Evolutionary conservation across 495 filamentous ascomycete species (phyloP).

Genomic region (Penicillium goetzii): DNA sequence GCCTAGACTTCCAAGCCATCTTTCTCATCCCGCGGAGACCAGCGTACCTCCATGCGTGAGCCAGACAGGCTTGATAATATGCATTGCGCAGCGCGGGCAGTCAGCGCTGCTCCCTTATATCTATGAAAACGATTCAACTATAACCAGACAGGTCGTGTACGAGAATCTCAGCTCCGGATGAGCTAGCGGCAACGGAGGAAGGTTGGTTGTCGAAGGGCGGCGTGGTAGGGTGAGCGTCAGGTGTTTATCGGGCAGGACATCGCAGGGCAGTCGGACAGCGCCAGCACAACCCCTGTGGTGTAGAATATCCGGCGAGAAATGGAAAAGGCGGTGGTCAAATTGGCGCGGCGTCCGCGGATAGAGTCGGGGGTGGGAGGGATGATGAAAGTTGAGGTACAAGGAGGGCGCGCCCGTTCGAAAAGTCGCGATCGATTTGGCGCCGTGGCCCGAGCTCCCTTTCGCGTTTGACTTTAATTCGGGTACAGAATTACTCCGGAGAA

Average conservation of each 20-base stretch:
- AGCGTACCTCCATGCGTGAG: constrained; percentile 80
- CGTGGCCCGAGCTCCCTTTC: constrained; percentile 47
- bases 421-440: constrained; percentile 48
- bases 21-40: neutral
- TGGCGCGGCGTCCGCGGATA: constrained; percentile 6
- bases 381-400: constrained; percentile 21
- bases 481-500: neutral
- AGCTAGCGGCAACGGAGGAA: neutral
- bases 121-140: neutral
- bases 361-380: constrained; percentile 12
- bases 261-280: constrained; percentile 26
- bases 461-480: constrained; percentile 20
- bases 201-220: constrained; percentile 4
- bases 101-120: constrained; percentile 10
- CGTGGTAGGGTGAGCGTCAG: constrained; percentile 14
- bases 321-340: neutral
- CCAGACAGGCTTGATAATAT: constrained; percentile 92
- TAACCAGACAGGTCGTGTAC: neutral
- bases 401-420: constrained; percentile 41
- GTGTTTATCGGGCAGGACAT: constrained; percentile 35
- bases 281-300: constrained; percentile 7
- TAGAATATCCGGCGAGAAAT: neutral
- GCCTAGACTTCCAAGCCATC: neutral
- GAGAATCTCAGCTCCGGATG: neutral
- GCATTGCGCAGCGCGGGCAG: constrained; percentile 58